Evolutionary conservation across 164 flowering plant species (phyloP), one percentile per base, ranked within the genome.

Genomic region (Nelumbo lutea): DNA sequence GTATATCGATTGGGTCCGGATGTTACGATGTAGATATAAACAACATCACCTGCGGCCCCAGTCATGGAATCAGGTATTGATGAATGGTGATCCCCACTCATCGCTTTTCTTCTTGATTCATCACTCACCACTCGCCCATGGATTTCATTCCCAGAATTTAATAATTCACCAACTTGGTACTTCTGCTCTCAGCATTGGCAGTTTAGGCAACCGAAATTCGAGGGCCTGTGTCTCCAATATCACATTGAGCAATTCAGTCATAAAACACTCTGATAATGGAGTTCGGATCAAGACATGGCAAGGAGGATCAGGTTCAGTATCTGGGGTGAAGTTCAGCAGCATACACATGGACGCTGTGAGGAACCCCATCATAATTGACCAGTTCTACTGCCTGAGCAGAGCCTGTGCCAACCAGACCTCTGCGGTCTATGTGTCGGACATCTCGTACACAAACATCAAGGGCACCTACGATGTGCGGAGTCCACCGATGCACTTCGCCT

Each of bases 281-380:
- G 84, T 90, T 2, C 67, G 97, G 59, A 87, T 93, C 78, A 93
- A 93, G 73, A 93, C 98, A 67, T 93, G 96, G 93, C 98, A 90
- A 78, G 98, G 98, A 0, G 98, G 98, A 6, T 83, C 80, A 1
- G 97, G 98, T 3, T 62, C 86, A 0, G 97, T 93, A 2, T 83
- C 92, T 0, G 71, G 69, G 1, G 80, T 93, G 2, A 80, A 74
- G 13, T 93, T 91, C 81, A 73, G 68, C 14, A 86, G 86, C 69
- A 73, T 93, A 40, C 80, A 69, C 60, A 85, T 93, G 94, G 93
- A 89, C 68, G 81, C 67, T 1, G 97, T 93, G 15, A 73, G 91
- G 40, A 93, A 91, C 77, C 94, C 97, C 1, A 83, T 91, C 4
- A 84, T 91, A 14, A 78, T 93, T 10, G 98, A 93, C 76, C 98